Conservation (phyloP, 208 protist genomes). For the Acanthamoeba healyi region DNA sequence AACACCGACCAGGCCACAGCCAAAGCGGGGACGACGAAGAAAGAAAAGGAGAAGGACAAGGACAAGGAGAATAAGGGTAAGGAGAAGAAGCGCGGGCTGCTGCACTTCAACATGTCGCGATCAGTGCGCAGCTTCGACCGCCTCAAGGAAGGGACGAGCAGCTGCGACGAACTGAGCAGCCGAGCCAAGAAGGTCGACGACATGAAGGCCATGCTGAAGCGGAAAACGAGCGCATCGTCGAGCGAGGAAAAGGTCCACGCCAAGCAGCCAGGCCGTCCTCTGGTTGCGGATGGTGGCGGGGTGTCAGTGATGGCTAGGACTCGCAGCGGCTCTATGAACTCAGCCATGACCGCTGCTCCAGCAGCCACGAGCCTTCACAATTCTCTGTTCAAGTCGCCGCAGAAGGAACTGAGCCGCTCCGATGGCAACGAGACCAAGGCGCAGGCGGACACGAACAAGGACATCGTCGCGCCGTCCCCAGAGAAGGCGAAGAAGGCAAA, state of each 20-base stretch:
- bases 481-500: background rate
- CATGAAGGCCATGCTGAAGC: slow-evolving; percentile 7
- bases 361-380: background rate
- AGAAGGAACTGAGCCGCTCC: background rate
- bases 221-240: background rate
- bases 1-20: background rate
- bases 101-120: background rate
- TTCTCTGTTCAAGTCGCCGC: background rate
- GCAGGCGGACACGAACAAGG: too few relatives aligned
- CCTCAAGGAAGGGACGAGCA: background rate
- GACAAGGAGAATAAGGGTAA: background rate
- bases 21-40: background rate
- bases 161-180: slow-evolving; percentile 4
- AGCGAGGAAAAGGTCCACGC: background rate
- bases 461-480: background rate
- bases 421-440: background rate
- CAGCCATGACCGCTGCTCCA: background rate
- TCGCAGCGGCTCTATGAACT: background rate
- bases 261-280: background rate
- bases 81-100: background rate
- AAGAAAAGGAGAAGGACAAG: background rate
- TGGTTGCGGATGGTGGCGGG: too few relatives aligned
- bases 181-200: background rate
- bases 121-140: slow-evolving; percentile 44
- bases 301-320: background rate